phyloP scores from a whole-genome alignment of 1,139 yeast genomes.

The Spathaspora sp. region DNA sequence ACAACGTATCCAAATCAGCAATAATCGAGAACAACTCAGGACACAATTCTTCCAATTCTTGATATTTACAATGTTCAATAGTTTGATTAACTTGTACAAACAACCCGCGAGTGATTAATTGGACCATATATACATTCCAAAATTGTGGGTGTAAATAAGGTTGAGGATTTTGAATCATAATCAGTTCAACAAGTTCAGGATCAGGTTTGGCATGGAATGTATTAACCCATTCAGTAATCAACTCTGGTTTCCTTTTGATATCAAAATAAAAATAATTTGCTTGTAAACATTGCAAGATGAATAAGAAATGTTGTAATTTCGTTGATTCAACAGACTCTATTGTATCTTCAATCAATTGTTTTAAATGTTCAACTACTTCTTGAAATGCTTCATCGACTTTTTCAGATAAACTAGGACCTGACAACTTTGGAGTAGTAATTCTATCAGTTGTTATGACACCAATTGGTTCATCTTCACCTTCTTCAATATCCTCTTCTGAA shows the following conservation, averaged over 20 bases:
- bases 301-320: constrained; percentile 24
- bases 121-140: constrained; percentile 62
- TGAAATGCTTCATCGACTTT: constrained; percentile 26
- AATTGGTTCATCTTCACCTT: constrained; percentile 28
- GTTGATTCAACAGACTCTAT: constrained; percentile 7
- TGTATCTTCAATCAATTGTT: constrained; percentile 19
- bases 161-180: constrained; percentile 40
- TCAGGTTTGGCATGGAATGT: constrained; percentile 63
- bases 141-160: constrained; percentile 59
- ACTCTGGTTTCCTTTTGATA: constrained; percentile 44
- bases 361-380: constrained; percentile 24
- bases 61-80: constrained; percentile 40
- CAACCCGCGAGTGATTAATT: constrained; percentile 62
- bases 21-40: constrained; percentile 40
- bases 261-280: constrained; percentile 50
- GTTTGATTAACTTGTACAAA: constrained; percentile 55
- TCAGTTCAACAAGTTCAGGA: constrained; percentile 43
- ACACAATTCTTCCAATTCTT: constrained; percentile 30
- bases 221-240: constrained; percentile 62
- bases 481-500: constrained; percentile 18
- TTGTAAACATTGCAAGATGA: constrained; percentile 56
- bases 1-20: constrained; percentile 43
- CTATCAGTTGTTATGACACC: constrained; percentile 32
- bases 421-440: constrained; percentile 3
- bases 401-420: background rate